Evolutionary conservation across 1,284 basidiomycete genomes (phyloP).

Genomic region (Stygiomarasmius scandens): DNA sequence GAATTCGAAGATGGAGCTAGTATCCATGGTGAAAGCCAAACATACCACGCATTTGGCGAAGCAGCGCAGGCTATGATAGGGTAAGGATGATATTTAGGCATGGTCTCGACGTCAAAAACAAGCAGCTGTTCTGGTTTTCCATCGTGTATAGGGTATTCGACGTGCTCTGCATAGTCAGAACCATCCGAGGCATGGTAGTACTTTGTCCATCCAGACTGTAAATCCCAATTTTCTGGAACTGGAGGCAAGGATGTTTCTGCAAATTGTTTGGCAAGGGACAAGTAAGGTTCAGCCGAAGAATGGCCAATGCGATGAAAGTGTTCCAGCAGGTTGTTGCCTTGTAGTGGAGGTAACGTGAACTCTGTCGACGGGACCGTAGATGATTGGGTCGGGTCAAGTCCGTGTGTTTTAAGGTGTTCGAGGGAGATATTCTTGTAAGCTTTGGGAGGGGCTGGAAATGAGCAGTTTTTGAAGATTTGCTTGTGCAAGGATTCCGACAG

Average conservation of each 20-base stretch:
- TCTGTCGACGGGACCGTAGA: conserved; percentile 78
- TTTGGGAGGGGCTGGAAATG: conserved; percentile 65
- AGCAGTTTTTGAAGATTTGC: conserved; percentile 81
- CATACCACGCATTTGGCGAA: conserved; percentile 87
- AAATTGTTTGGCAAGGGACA: conserved; percentile 73
- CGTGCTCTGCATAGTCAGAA: conserved; percentile 65
- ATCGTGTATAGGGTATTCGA: conserved; percentile 61
- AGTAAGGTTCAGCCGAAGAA: conserved; percentile 80
- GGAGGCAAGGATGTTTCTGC: conserved; percentile 60
- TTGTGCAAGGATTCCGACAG: conserved; percentile 79
- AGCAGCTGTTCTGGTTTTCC: conserved; percentile 73
- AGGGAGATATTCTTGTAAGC: conserved; percentile 75
- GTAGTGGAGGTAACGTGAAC: conserved; percentile 85
- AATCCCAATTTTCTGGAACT: conserved; percentile 72
- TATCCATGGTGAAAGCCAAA: conserved; percentile 95
- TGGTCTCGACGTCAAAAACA: conserved; percentile 93
- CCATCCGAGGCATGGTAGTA: conserved; percentile 73
- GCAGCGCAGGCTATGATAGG: conserved; percentile 92
- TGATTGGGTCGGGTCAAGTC: conserved; percentile 79
- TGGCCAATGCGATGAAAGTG: conserved; percentile 88
- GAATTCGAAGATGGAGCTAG: conserved; percentile 63
- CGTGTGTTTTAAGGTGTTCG: conserved; percentile 80
- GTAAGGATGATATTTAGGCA: conserved; percentile 82
- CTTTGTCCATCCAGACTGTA: conserved; percentile 88
- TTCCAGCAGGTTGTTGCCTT: conserved; percentile 82